Percentiles rank a stretch among this genome's conserved stretches.
Evolutionary conservation across 306 rosid species (phyloP).

Genomic region (Hippophae tibetana): DNA sequence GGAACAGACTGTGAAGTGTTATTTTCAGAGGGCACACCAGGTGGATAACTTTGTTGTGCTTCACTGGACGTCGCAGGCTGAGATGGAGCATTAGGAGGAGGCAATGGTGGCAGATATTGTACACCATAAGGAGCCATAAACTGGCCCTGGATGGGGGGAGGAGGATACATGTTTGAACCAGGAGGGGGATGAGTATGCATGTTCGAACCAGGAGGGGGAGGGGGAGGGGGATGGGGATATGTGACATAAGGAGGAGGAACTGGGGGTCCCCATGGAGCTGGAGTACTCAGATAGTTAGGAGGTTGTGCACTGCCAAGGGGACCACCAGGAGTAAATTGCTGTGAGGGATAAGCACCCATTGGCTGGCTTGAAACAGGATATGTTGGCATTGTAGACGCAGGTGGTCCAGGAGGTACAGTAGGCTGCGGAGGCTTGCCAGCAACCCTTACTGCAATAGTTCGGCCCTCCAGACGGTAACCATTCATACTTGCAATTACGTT

Average conservation of each 20-base stretch:
- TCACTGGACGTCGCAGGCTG: constrained; percentile 63
- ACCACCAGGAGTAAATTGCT: constrained; percentile 73
- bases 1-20: constrained; percentile 41
- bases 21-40: constrained; percentile 78
- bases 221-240: constrained; percentile 59
- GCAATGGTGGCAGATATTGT: constrained; percentile 60
- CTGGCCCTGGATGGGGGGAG: constrained; percentile 42
- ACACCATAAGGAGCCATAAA: constrained; percentile 69
- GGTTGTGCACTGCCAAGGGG: constrained; percentile 66
- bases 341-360: constrained; percentile 75
- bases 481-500: constrained; percentile 80
- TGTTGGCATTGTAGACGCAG: constrained; percentile 55
- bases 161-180: constrained; percentile 3
- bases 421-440: constrained; percentile 99
- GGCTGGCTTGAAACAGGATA: constrained; percentile 64
- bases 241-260: constrained; percentile 67
- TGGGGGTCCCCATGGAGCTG: constrained; percentile 97
- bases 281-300: constrained; percentile 45
- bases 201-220: constrained; percentile 65
- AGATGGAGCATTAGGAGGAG: constrained; percentile 71
- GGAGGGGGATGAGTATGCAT: constrained; percentile 24
- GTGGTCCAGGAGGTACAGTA: constrained; percentile 78
- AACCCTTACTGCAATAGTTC: constrained; percentile 94
- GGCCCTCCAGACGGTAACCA: constrained; percentile 85
- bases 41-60: constrained; percentile 74